These are phyloP conservation scores for Mrakiaceae sp. DNA, from an alignment of 1,284 basidiomycete genomes.

Conservation along the genomic window DNA sequence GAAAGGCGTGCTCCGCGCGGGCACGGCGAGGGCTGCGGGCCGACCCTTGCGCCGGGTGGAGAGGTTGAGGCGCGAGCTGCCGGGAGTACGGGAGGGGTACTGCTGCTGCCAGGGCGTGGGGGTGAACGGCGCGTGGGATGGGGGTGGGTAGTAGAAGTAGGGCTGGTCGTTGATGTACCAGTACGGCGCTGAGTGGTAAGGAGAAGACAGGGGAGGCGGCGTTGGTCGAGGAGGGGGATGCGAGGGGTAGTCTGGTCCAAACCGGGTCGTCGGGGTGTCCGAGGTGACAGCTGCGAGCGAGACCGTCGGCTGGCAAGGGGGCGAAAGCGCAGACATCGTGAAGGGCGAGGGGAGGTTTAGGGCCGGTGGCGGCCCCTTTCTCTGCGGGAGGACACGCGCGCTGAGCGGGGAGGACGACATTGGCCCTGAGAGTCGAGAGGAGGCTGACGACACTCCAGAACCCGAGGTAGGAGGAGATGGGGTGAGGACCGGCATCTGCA, in stretches of 20 bases:
- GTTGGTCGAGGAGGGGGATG: neutral
- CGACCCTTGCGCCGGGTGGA: slow-evolving; percentile 7
- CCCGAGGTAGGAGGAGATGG: neutral
- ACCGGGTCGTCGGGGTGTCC: too few species aligned
- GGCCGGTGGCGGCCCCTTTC: too few species aligned
- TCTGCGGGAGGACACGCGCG: too few species aligned
- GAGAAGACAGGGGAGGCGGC: neutral
- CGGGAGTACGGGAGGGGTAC: neutral
- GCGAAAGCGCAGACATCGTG: too few species aligned
- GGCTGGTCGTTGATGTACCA: neutral
- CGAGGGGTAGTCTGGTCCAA: too few species aligned
- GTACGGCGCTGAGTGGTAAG: neutral
- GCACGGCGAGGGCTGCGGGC: slow-evolving; percentile 1
- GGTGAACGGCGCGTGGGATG: neutral
- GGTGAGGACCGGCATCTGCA: neutral
- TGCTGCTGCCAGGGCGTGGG: neutral
- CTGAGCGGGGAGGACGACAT: too few species aligned
- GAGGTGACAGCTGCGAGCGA: too few species aligned
- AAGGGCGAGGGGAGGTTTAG: too few species aligned
- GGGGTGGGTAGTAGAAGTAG: neutral
- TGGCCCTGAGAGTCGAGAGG: too few species aligned
- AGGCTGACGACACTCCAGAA: too few species aligned
- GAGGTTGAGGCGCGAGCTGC: neutral
- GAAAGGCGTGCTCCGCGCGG: neutral
- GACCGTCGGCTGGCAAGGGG: too few species aligned